These are phyloP conservation scores for Blechomonas ayalai DNA, from an alignment of 208 protist genomes.

Conservation along the genomic window DNA sequence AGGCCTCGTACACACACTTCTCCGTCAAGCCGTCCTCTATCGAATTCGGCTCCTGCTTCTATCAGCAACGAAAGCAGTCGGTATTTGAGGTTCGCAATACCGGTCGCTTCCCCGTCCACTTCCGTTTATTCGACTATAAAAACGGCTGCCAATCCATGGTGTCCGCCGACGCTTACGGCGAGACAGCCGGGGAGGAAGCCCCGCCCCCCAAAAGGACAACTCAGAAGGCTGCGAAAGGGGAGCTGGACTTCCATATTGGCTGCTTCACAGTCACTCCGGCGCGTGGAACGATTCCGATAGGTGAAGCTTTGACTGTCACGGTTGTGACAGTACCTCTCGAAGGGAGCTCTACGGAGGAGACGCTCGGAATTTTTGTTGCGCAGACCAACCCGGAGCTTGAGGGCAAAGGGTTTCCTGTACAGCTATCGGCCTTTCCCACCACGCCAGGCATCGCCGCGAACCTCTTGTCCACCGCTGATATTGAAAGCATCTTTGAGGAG, in stretches of 20 bases:
- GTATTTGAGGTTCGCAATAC: conserved; percentile 89
- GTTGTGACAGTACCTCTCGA: conserved; percentile 75
- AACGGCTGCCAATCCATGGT: conserved; percentile 15
- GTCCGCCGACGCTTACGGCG: background rate
- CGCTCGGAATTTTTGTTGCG: conserved; percentile 85
- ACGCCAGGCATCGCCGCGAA: conserved; percentile 91
- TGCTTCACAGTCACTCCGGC: conserved; percentile 69
- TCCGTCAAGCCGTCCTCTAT: conserved; percentile 86
- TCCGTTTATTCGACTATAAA: conserved; percentile 70
- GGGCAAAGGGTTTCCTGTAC: conserved; percentile 74
- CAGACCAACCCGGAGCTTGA: conserved; percentile 78
- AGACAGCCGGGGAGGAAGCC: background rate
- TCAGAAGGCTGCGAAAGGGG: conserved; percentile 17
- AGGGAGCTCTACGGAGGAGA: conserved; percentile 50
- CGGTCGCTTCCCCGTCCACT: conserved; percentile 79
- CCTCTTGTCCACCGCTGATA: conserved; percentile 60
- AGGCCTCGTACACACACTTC: conserved; percentile 88
- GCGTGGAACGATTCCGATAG: conserved; percentile 56
- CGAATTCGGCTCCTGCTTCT: conserved; percentile 93
- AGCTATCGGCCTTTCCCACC: conserved; percentile 90
- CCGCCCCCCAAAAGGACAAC: background rate
- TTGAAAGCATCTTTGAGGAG: conserved; percentile 96
- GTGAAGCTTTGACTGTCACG: conserved; percentile 38
- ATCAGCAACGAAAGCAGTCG: conserved; percentile 65
- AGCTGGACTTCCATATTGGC: conserved; percentile 51